Evolutionary conservation across 768 basidiomycete species (phyloP).

Genomic region (Suillus bovinus): DNA sequence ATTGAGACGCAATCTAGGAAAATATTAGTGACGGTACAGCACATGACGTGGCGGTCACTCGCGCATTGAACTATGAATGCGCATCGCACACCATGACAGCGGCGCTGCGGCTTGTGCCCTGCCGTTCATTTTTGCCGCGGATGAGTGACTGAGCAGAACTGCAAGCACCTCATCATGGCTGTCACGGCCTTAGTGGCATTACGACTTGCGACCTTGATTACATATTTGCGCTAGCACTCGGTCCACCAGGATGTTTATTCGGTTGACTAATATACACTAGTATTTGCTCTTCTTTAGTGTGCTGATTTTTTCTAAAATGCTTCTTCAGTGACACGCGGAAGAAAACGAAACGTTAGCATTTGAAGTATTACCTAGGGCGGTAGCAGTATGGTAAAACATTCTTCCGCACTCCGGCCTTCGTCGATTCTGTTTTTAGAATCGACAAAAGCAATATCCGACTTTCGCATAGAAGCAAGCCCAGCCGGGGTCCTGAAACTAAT

Average conservation of each 20-base stretch:
- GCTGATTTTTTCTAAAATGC: not conserved
- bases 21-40: not conserved
- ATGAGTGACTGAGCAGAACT: not conserved
- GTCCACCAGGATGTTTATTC: not conserved
- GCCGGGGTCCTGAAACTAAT: not conserved
- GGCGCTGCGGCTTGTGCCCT: not conserved
- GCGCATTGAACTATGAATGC: not conserved
- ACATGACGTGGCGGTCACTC: not conserved
- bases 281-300: not conserved
- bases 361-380: not conserved
- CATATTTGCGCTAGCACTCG: not conserved
- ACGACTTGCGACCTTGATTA: too few relatives aligned
- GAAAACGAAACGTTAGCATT: not conserved
- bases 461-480: not conserved
- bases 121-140: not conserved
- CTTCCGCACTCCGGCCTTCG: not conserved
- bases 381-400: not conserved
- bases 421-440: too few relatives aligned
- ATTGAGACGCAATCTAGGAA: not conserved
- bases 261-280: not conserved
- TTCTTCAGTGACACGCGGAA: not conserved
- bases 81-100: not conserved
- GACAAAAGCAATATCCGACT: not conserved
- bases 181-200: not conserved
- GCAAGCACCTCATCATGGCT: not conserved